Conservation (phyloP, 2,329 filamentous ascomycete species). For the Verticillium alfalfae region DNA sequence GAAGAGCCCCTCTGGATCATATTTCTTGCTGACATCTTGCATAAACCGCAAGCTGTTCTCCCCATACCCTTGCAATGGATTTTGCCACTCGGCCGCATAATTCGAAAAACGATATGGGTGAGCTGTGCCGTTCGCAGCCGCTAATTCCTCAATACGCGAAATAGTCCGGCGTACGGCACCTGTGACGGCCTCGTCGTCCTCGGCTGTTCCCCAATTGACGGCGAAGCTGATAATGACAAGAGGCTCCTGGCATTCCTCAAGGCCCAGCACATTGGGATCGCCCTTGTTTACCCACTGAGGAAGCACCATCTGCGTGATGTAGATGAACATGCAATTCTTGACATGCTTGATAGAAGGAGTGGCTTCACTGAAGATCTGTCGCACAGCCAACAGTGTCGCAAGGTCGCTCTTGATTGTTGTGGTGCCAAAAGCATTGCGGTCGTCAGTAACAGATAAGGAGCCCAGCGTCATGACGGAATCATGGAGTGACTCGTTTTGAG, state of each 20-base stretch:
- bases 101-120: constrained; percentile 10
- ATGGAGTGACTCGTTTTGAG: background rate
- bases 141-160: background rate
- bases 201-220: background rate
- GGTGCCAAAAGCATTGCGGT: background rate
- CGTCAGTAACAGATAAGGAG: background rate
- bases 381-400: background rate
- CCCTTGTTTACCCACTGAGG: background rate
- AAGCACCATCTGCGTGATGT: background rate
- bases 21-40: constrained; percentile 16
- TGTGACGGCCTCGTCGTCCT: background rate
- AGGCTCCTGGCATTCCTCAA: background rate
- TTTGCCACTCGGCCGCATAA: constrained; percentile 21
- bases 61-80: constrained; percentile 21
- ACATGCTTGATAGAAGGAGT: background rate
- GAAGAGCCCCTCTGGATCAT: constrained; percentile 21
- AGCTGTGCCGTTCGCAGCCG: background rate
- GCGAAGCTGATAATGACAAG: constrained; percentile 1
- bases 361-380: background rate
- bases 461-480: background rate
- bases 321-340: constrained; percentile 1
- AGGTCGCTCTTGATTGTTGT: constrained; percentile 2
- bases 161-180: background rate
- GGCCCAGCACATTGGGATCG: background rate
- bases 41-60: constrained; percentile 16